phyloP scores from a whole-genome alignment of 768 basidiomycete genomes.

The Antrodiella citrinella region DNA sequence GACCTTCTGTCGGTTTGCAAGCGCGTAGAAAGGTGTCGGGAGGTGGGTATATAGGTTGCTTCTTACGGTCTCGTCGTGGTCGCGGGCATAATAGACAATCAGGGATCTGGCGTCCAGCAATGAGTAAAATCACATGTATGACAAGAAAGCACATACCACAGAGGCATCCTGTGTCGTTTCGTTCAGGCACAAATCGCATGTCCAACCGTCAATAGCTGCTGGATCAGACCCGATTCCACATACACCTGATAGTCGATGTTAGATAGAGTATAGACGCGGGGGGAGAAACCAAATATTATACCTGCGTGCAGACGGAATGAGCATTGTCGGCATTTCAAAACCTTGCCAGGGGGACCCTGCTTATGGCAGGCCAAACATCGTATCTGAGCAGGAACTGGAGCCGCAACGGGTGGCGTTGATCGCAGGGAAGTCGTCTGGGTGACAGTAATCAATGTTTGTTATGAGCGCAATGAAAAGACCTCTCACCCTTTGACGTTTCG shows the following conservation, averaged over 20 bases:
- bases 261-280: constrained; percentile 30
- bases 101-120: constrained; percentile 43
- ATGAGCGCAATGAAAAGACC: constrained; percentile 1
- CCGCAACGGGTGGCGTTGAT: constrained; percentile 58
- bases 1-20: constrained; percentile 87
- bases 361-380: constrained; percentile 72
- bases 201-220: constrained; percentile 62
- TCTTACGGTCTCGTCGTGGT: constrained; percentile 39
- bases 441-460: not conserved
- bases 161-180: constrained; percentile 75
- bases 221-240: constrained; percentile 66
- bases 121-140: not conserved
- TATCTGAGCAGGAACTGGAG: constrained; percentile 47
- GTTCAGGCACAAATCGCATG: constrained; percentile 83
- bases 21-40: constrained; percentile 63
- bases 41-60: constrained; percentile 37
- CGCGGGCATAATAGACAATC: constrained; percentile 83
- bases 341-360: constrained; percentile 66
- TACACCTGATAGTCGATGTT: too few relatives aligned
- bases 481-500: constrained; percentile 63
- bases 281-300: constrained; percentile 17
- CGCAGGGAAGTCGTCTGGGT: constrained; percentile 30
- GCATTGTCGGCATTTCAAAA: constrained; percentile 78
- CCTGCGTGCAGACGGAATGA: constrained; percentile 76
- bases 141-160: constrained; percentile 40